These are phyloP conservation scores for Geotrichum aggregatum DNA, from an alignment of 1,139 yeast genomes.

Conservation along the genomic window DNA sequence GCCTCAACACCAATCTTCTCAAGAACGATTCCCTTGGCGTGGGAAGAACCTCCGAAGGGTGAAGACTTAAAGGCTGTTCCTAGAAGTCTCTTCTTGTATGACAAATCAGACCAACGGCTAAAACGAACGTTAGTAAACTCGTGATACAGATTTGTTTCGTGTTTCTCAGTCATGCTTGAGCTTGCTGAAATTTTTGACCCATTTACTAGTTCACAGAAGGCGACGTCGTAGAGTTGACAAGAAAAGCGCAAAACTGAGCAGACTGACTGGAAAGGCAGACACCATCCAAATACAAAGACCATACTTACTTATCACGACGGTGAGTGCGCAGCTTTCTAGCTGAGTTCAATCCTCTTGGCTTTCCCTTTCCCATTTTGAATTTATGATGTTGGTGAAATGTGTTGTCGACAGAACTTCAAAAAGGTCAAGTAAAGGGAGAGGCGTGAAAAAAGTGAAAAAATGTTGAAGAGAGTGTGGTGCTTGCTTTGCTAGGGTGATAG, in stretches of 20 bases:
- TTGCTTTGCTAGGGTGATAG: too few relatives aligned
- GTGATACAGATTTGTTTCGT: not conserved
- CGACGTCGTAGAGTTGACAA: too few relatives aligned
- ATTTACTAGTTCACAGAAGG: too few relatives aligned
- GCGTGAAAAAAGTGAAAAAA: not conserved
- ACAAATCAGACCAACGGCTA: constrained; percentile 97
- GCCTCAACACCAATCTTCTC: constrained; percentile 99
- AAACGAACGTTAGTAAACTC: constrained; percentile 17
- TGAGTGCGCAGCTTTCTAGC: constrained; percentile 99
- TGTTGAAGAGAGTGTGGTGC: too few relatives aligned
- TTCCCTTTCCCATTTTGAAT: constrained; percentile 77
- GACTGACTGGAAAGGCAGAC: too few relatives aligned
- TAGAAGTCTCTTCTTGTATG: constrained; percentile 96
- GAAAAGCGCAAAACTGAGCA: too few relatives aligned
- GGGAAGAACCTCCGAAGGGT: constrained; percentile 99
- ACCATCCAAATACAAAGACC: constrained; percentile 3
- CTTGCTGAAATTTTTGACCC: too few relatives aligned
- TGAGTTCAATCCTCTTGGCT: constrained; percentile 98
- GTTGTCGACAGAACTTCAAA: constrained; percentile 5
- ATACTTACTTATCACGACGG: constrained; percentile 88
- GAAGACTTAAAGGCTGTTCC: constrained; percentile 99
- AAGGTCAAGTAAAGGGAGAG: constrained; percentile 5
- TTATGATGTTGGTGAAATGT: constrained; percentile 18
- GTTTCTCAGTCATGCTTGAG: too few relatives aligned
- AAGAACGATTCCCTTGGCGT: constrained; percentile 99